Percentiles rank a stretch among this genome's conserved stretches.
These are phyloP conservation scores for Neoboletus subvelutipes DNA, from an alignment of 768 basidiomycete species.

Conservation along the genomic window DNA sequence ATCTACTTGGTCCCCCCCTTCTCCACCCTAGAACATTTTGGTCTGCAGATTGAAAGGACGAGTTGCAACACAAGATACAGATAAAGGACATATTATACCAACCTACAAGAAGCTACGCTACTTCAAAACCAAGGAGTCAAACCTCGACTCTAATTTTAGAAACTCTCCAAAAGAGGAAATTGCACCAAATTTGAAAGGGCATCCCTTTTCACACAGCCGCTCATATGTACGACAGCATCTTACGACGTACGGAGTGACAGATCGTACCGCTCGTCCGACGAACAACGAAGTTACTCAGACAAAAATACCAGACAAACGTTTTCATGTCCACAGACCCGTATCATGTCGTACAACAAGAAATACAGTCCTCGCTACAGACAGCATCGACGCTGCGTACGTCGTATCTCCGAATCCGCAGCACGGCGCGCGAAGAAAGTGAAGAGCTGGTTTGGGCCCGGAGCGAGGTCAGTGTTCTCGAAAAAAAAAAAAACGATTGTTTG, in stretches of 20 bases:
- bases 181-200: neutral
- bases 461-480: slow-evolving; percentile 54
- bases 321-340: slow-evolving; percentile 82
- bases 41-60: too few species aligned
- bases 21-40: too few species aligned
- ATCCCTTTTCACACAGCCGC: neutral
- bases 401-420: slow-evolving; percentile 75
- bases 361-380: slow-evolving; percentile 70
- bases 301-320: neutral
- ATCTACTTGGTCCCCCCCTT: too few species aligned
- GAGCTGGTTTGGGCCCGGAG: slow-evolving; percentile 78
- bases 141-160: too few species aligned
- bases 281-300: neutral
- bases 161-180: neutral
- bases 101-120: too few species aligned
- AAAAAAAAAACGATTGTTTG: neutral
- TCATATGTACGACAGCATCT: neutral
- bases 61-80: too few species aligned
- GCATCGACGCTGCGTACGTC: slow-evolving; percentile 72
- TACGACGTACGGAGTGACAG: neutral
- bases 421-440: slow-evolving; percentile 71
- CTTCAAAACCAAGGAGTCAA: too few species aligned
- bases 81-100: too few species aligned
- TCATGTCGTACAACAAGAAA: slow-evolving; percentile 81
- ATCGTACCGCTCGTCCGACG: neutral